phyloP scores from a whole-genome alignment of 2,329 filamentous ascomycete genomes.

The Colletotrichum sp. region DNA sequence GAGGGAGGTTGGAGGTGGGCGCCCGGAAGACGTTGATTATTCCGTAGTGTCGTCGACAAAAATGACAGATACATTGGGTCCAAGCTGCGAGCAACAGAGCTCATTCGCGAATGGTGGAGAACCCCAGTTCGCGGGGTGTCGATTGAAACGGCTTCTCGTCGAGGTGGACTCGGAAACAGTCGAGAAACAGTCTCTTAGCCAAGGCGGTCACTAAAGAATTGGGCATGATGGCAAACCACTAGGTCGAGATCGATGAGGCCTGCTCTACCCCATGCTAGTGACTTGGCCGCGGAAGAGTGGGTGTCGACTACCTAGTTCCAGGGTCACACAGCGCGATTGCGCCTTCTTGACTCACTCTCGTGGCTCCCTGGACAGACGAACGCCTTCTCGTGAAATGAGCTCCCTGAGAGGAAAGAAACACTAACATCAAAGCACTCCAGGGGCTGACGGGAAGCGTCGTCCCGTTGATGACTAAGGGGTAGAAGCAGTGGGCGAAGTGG shows the following conservation, averaged over 20 bases:
- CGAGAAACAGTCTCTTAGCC: background rate
- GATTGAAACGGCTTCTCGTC: background rate
- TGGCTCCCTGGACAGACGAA: background rate
- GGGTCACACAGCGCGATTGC: background rate
- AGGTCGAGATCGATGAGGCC: background rate
- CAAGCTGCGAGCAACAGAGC: background rate
- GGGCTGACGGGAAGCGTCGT: background rate
- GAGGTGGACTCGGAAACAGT: background rate
- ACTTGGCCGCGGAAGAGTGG: background rate
- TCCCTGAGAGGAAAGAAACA: background rate
- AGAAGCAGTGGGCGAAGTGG: background rate
- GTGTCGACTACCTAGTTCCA: background rate
- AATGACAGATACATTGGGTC: slow-evolving; percentile 4
- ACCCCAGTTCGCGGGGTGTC: background rate
- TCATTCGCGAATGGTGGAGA: background rate
- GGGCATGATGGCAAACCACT: background rate
- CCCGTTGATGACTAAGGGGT: background rate
- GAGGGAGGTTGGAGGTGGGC: background rate
- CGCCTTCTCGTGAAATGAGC: background rate
- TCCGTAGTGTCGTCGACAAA: background rate
- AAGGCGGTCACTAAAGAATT: background rate
- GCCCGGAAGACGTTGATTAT: background rate
- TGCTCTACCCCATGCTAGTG: background rate
- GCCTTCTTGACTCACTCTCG: background rate
- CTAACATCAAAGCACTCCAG: background rate